A percentile compares a stretch with the other conserved stretches of the same genome.
Evolutionary conservation across 2,329 filamentous ascomycete genomes (phyloP).

Genomic region (Fusarium caatingaense): DNA sequence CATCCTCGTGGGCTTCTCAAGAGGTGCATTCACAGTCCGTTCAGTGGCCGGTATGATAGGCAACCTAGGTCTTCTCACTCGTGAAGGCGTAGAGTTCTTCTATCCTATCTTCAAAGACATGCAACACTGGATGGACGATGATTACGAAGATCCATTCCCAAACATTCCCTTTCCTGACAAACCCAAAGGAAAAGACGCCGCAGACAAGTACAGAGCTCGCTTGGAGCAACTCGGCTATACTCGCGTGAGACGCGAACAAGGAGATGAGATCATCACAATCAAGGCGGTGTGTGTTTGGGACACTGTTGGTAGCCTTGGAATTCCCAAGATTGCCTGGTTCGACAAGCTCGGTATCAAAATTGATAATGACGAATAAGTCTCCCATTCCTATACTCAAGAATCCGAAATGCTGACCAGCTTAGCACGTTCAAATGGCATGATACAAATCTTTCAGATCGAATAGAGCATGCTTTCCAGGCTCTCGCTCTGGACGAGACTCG

Average conservation of each 20-base stretch:
- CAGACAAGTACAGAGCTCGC: conserved; percentile 56
- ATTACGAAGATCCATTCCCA: conserved; percentile 61
- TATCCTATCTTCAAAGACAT: conserved; percentile 68
- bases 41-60: conserved; percentile 66
- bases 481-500: conserved; percentile 68
- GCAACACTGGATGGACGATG: conserved; percentile 62
- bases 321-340: conserved; percentile 60
- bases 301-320: conserved; percentile 57
- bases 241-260: conserved; percentile 55
- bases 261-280: conserved; percentile 59
- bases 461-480: conserved; percentile 70
- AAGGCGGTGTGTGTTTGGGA: conserved; percentile 61
- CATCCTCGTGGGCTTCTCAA: conserved; percentile 67
- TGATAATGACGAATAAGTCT: conserved; percentile 60
- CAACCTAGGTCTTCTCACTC: conserved; percentile 63
- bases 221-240: conserved; percentile 59
- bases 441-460: conserved; percentile 62
- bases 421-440: conserved; percentile 64
- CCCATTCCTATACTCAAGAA: background rate
- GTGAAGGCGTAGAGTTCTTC: conserved; percentile 65
- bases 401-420: conserved; percentile 46
- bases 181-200: conserved; percentile 58
- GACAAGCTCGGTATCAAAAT: conserved; percentile 60
- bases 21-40: conserved; percentile 69
- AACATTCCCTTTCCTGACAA: conserved; percentile 60